These are phyloP conservation scores for Gleditsia sinensis DNA, from an alignment of 306 rosid genomes.

Conservation along the genomic window DNA sequence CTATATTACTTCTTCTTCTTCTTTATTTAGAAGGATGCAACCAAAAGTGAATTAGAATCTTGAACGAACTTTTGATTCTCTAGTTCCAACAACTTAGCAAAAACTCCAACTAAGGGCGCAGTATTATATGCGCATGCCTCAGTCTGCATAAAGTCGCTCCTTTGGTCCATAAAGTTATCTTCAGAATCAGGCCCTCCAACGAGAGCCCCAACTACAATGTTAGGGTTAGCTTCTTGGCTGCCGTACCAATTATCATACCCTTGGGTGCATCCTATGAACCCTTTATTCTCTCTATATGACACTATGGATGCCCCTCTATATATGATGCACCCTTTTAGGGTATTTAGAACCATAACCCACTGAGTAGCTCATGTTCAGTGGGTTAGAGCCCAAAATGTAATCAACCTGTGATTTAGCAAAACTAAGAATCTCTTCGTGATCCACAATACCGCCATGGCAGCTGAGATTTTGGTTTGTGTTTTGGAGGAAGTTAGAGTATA, in stretches of 20 bases:
- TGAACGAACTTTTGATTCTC: conserved; percentile 44
- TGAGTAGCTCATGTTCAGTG: conserved; percentile 83
- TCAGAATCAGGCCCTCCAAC: conserved; percentile 93
- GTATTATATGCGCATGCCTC: conserved; percentile 98
- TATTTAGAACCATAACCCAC: conserved; percentile 77
- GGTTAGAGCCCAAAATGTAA: conserved; percentile 87
- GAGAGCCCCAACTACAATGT: conserved; percentile 84
- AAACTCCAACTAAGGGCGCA: conserved; percentile 87
- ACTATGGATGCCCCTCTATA: conserved; percentile 86
- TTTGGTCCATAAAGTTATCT: conserved; percentile 69
- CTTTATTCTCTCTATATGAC: conserved; percentile 78
- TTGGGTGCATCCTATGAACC: conserved; percentile 94
- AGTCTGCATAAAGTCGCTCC: conserved; percentile 84
- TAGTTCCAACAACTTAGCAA: conserved; percentile 65
- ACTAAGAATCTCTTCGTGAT: conserved; percentile 47
- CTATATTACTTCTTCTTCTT: conserved; percentile 9
- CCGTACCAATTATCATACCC: conserved; percentile 93
- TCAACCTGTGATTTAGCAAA: conserved; percentile 80
- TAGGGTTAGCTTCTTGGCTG: conserved; percentile 59
- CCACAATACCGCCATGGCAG: conserved; percentile 52
- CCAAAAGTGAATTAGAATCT: conserved; percentile 44
- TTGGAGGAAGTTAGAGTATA: conserved; percentile 72
- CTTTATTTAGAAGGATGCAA: conserved; percentile 57
- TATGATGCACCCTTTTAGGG: conserved; percentile 88
- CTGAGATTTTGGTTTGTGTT: conserved; percentile 53